phyloP scores from a whole-genome alignment of 2,329 filamentous ascomycete genomes.

The Apiospora sp. region DNA sequence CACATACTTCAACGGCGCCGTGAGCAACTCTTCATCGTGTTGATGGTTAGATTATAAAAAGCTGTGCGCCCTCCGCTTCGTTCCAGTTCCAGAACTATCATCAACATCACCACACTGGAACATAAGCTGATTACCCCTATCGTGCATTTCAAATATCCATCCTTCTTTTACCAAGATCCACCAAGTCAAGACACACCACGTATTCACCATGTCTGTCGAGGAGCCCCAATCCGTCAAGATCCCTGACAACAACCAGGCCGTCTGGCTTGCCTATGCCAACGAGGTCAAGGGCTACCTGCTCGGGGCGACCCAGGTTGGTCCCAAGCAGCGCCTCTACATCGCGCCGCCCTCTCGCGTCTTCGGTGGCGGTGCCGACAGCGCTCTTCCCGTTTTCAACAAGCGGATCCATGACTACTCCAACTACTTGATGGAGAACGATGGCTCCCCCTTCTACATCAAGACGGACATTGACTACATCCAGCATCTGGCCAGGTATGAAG shows the following conservation, averaged over 20 bases:
- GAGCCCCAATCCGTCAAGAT: neutral
- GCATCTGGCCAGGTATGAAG: neutral
- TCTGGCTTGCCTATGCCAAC: neutral
- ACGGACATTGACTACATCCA: neutral
- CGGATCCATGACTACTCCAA: neutral
- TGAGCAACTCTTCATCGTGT: neutral
- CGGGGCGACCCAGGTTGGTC: neutral
- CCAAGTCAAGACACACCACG: neutral
- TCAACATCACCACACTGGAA: neutral
- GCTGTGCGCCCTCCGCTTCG: neutral
- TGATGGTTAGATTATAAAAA: neutral
- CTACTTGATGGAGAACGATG: neutral
- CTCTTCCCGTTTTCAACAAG: neutral
- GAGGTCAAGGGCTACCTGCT: neutral
- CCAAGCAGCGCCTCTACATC: neutral
- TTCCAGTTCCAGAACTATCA: neutral
- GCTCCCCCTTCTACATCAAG: neutral
- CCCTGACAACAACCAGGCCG: neutral
- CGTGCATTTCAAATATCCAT: neutral
- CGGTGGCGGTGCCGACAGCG: neutral
- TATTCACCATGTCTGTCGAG: neutral
- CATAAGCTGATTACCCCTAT: neutral
- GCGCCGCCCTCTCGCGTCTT: neutral
- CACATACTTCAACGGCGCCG: neutral
- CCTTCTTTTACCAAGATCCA: too few relatives aligned